Evolutionary conservation across 2,329 filamentous ascomycete species (phyloP).

Genomic region (Hypoxylon sp.): DNA sequence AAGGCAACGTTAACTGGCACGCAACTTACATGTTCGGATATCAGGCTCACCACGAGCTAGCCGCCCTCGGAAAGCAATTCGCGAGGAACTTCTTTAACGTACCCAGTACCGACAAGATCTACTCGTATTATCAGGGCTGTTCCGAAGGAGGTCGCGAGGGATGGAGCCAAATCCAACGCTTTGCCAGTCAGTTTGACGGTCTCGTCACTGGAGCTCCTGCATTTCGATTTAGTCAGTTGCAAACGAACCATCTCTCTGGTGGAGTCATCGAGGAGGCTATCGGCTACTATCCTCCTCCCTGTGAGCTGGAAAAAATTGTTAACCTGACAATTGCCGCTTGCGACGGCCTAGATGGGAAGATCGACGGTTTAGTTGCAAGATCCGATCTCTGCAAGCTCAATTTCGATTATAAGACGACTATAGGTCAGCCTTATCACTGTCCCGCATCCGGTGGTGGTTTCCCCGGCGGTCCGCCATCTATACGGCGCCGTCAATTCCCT

Average conservation of each 20-base stretch:
- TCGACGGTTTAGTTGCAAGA: constrained; percentile 66
- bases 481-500: constrained; percentile 51
- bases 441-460: constrained; percentile 57
- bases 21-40: constrained; percentile 58
- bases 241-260: constrained; percentile 60
- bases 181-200: constrained; percentile 64
- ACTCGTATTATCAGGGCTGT: constrained; percentile 69
- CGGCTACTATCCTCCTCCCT: constrained; percentile 60
- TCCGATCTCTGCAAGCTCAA: constrained; percentile 57
- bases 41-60: constrained; percentile 56
- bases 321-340: constrained; percentile 69
- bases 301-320: constrained; percentile 63
- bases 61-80: constrained; percentile 60
- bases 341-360: constrained; percentile 68
- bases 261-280: constrained; percentile 58
- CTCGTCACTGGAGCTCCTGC: constrained; percentile 63
- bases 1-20: constrained; percentile 59
- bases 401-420: constrained; percentile 60
- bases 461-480: constrained; percentile 23
- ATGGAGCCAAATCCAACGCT: constrained; percentile 67
- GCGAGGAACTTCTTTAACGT: constrained; percentile 60
- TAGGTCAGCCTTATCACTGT: constrained; percentile 63
- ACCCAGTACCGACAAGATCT: constrained; percentile 51
- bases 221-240: constrained; percentile 62
- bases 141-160: constrained; percentile 67